A percentile compares a stretch with the other conserved stretches of the same genome.
Conservation (phyloP, 257 asterid genomes). For the Anisodus acutangulus region DNA sequence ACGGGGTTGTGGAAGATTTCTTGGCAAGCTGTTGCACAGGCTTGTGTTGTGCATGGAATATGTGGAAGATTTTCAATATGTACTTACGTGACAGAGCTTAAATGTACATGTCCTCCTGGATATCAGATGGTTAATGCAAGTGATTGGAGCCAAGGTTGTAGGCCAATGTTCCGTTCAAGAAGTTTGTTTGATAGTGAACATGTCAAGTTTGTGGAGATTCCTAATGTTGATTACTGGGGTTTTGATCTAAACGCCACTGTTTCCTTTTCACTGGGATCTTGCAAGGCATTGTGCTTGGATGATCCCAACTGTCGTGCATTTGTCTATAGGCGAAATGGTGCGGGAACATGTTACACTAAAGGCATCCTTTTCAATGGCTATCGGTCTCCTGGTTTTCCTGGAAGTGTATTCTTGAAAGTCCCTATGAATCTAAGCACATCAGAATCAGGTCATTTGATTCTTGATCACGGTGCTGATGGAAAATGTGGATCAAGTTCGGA, state of each 20-base stretch:
- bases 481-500: conserved; percentile 25
- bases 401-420: conserved; percentile 51
- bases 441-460: conserved; percentile 34
- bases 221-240: conserved; percentile 67
- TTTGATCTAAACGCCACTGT: conserved; percentile 49
- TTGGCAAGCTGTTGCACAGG: conserved; percentile 64
- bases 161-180: conserved; percentile 42
- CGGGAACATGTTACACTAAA: conserved; percentile 53
- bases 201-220: conserved; percentile 56
- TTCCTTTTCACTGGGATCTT: conserved; percentile 44
- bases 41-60: conserved; percentile 57
- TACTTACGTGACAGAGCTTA: conserved; percentile 44
- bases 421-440: conserved; percentile 45
- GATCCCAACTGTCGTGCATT: conserved; percentile 58
- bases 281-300: conserved; percentile 42
- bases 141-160: conserved; percentile 66
- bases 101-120: conserved; percentile 70
- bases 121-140: conserved; percentile 40
- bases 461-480: conserved; percentile 31
- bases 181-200: conserved; percentile 23
- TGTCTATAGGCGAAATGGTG: conserved; percentile 55
- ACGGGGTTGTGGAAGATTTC: conserved; percentile 65
- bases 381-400: conserved; percentile 55
- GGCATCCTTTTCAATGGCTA: conserved; percentile 52
- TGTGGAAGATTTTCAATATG: conserved; percentile 73